Evolutionary conservation across 805 yeast species (phyloP), one percentile per base, ranked within the genome.

Genomic region (Cephaloascus fragrans): DNA sequence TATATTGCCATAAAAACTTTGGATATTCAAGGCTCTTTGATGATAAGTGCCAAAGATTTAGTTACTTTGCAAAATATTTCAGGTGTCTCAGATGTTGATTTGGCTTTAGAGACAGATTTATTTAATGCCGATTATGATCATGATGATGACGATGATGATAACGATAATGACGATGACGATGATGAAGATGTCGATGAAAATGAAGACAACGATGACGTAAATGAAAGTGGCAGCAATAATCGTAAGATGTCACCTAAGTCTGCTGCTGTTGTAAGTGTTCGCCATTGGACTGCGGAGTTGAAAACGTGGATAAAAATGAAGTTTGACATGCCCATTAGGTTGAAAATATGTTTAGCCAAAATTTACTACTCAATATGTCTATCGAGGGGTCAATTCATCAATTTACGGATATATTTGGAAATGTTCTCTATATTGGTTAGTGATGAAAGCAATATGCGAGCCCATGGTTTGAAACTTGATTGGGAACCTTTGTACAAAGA

Each of bases 241-340:
- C 79, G 81, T 42, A 79, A 77, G 46, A 69, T 77, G 8, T 69
- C 80, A 1, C 76, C 83, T 2, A 69, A 73, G 46, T 76, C 86
- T 1, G 83, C 93, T 0, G 76, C 93, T 0, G 80, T 85, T 4
- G 77, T 83, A 4, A 72, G 80, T 35, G 81, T 87, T 5, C 71
- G 80, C 39, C 84, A 82, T 42, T 89, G 96, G 95, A 82, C 96
- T 0, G 79, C 82, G 39, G 97, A 88, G 55, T 67, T 90, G 44
- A 72, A 76, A 37, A 80, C 82, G 32, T 82, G 96, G 74, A 56
- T 87, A 39, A 74, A 73, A 48, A 80, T 83, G 77, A 84, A 85
- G 49, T 77, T 83, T 49, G 83, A 82, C 38, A 69, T 90, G 62
- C 97, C 98, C 0, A 48, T 86, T 10, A 47, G 66, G 2, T 57